Evolutionary conservation across 352 stramenopile species (phyloP).

Genomic region (Phytophthora megakarya): DNA sequence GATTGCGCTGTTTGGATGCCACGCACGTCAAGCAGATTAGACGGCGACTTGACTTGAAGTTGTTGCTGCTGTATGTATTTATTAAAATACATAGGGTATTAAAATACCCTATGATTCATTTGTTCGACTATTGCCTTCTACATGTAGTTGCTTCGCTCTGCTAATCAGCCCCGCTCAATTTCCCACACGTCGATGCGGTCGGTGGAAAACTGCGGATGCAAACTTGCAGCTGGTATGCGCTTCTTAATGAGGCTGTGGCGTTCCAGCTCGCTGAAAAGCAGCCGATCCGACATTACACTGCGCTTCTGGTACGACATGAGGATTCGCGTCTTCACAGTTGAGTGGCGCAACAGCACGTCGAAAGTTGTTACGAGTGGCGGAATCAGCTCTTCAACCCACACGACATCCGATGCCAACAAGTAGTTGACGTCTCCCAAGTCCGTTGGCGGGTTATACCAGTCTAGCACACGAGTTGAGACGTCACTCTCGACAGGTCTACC

Average conservation of each 20-base stretch:
- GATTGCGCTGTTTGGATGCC: slow-evolving; percentile 27
- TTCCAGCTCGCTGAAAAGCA: slow-evolving; percentile 62
- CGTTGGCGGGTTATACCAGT: slow-evolving; percentile 68
- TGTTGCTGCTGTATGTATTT: slow-evolving; percentile 6
- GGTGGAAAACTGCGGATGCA: slow-evolving; percentile 50
- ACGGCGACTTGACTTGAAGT: slow-evolving; percentile 11
- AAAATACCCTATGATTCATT: too few species aligned
- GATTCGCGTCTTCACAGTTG: slow-evolving; percentile 39
- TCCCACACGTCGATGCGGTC: slow-evolving; percentile 57
- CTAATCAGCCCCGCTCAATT: slow-evolving; percentile 27
- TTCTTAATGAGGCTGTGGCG: slow-evolving; percentile 35
- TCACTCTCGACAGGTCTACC: slow-evolving; percentile 5
- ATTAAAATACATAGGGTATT: too few species aligned
- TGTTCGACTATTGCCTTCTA: slow-evolving; percentile 27
- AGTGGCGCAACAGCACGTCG: slow-evolving; percentile 48
- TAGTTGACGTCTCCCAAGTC: slow-evolving; percentile 76
- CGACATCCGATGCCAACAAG: slow-evolving; percentile 89
- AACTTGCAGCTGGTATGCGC: slow-evolving; percentile 29
- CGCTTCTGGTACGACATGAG: slow-evolving; percentile 79
- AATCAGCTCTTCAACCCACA: slow-evolving; percentile 91
- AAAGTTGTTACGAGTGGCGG: slow-evolving; percentile 82
- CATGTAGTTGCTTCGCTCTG: slow-evolving; percentile 19
- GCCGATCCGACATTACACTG: slow-evolving; percentile 59
- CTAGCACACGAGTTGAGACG: slow-evolving; percentile 48
- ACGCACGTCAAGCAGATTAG: neutral